Percentiles rank a stretch among this genome's conserved stretches.
Conservation (phyloP, 257 asterid species). For the Solanum boliviense region DNA sequence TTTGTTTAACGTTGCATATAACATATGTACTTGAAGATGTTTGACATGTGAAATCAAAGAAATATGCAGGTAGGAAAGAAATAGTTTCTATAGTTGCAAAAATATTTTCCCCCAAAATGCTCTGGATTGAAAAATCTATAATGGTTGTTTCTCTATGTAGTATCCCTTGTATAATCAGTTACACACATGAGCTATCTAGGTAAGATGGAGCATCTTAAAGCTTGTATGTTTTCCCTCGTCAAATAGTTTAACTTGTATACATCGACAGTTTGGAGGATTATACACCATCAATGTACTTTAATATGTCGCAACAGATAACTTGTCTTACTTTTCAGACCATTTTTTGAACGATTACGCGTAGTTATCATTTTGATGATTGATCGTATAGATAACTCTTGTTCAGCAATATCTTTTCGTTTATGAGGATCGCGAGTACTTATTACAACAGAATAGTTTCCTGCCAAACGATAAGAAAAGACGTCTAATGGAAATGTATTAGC, state of each 20-base stretch:
- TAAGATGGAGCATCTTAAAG: neutral
- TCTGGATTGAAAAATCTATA: neutral
- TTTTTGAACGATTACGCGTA: neutral
- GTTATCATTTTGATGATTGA: neutral
- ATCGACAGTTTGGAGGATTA: neutral
- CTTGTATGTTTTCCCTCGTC: neutral
- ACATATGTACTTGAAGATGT: neutral
- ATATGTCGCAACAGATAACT: neutral
- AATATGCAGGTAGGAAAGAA: neutral
- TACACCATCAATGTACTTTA: neutral
- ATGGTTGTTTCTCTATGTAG: neutral
- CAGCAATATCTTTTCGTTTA: neutral
- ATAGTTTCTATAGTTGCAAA: neutral
- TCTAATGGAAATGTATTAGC: neutral
- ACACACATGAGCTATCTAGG: neutral
- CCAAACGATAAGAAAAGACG: neutral
- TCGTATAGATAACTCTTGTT: neutral
- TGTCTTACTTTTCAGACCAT: neutral
- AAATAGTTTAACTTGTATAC: neutral
- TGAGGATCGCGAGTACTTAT: neutral
- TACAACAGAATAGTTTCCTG: neutral
- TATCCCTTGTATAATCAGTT: neutral
- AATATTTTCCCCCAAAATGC: neutral
- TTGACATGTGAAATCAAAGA: neutral
- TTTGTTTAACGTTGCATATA: neutral